Conservation (phyloP, 306 rosid genomes). For the Vigna unguiculata region DNA sequence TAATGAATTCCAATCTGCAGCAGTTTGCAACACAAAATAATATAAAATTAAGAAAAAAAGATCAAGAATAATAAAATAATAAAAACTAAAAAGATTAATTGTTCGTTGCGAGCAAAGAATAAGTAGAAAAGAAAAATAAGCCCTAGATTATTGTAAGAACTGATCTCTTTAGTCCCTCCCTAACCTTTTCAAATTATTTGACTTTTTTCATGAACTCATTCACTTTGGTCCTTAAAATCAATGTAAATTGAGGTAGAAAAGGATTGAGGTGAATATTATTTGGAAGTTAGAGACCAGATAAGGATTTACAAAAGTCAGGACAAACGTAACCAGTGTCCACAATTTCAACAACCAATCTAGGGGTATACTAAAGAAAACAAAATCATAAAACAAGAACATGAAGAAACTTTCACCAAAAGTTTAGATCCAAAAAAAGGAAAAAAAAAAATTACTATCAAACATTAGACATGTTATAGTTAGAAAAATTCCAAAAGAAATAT, state of each 20-base stretch:
- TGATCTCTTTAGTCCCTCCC: neutral
- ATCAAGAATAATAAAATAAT: neutral
- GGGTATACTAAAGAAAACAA: neutral
- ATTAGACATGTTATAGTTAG: neutral
- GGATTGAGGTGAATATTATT: neutral
- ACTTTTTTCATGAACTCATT: neutral
- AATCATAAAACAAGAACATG: neutral
- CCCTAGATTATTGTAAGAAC: neutral
- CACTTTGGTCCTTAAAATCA: neutral
- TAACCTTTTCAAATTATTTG: neutral
- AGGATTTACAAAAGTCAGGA: neutral
- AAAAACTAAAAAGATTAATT: neutral
- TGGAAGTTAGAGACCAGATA: neutral
- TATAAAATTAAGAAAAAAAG: slow-evolving; percentile 16
- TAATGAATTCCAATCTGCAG: slow-evolving; percentile 84
- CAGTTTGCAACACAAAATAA: slow-evolving; percentile 45
- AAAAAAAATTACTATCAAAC: neutral
- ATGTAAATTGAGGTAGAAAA: neutral
- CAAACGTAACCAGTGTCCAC: neutral
- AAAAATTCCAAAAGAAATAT: slow-evolving; percentile 24
- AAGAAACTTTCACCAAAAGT: neutral
- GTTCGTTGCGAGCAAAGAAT: slow-evolving; percentile 1
- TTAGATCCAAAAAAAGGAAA: neutral
- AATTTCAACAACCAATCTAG: neutral
- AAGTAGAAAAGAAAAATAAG: neutral